Evolutionary conservation across 2,329 filamentous ascomycete species (phyloP).

Genomic region (Clarireedia paspali): DNA sequence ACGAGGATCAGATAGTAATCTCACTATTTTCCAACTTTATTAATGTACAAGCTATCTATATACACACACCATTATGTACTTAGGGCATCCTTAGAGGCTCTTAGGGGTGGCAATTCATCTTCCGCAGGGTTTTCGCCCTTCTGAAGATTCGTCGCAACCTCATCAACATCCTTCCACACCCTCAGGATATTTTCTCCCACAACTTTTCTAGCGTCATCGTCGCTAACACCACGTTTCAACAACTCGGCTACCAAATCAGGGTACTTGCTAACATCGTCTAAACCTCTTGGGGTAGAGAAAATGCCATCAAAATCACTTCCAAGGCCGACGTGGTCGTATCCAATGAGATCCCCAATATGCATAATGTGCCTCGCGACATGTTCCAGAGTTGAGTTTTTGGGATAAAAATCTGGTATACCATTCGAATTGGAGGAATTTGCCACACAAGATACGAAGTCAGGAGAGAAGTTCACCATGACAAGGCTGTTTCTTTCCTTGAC

Average conservation of each 20-base stretch:
- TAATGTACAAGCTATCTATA: no score
- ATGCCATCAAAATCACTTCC: conserved; percentile 90
- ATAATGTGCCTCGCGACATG: conserved; percentile 76
- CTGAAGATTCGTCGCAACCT: conserved; percentile 60
- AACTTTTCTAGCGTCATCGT: conserved; percentile 65
- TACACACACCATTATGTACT: no score
- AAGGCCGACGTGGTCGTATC: conserved; percentile 80
- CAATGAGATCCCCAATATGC: conserved; percentile 75
- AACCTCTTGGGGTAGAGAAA: conserved; percentile 53
- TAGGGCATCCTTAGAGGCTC: no score
- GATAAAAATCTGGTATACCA: conserved; percentile 61
- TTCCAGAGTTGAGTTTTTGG: conserved; percentile 61
- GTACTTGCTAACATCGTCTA: conserved; percentile 82
- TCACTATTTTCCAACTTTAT: no score
- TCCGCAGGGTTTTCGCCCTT: conserved; percentile 40
- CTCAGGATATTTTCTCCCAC: conserved; percentile 74
- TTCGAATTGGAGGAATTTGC: conserved; percentile 44
- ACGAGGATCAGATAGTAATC: no score
- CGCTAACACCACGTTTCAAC: conserved; percentile 63
- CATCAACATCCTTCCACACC: conserved; percentile 76
- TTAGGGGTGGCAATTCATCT: conserved; percentile 36
- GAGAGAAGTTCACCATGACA: conserved; percentile 87
- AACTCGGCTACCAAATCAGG: conserved; percentile 72
- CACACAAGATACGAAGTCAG: conserved; percentile 71
- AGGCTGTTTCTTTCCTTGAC: conserved; percentile 67